Percentiles rank a stretch among this genome's conserved stretches.
Conservation (phyloP, 208 protist species). For the Porcisia hertigi region DNA sequence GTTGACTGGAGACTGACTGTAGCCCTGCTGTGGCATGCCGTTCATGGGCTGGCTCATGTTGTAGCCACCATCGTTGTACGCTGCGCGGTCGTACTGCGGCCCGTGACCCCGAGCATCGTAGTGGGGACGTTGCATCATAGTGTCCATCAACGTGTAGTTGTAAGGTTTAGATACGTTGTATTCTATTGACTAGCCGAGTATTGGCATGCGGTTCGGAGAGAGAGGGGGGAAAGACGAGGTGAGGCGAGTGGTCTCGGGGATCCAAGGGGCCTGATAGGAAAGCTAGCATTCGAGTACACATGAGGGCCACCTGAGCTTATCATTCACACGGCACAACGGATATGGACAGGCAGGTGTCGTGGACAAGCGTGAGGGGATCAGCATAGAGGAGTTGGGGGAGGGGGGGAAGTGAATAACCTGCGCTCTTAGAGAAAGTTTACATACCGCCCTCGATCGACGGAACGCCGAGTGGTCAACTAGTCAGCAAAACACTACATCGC, state of each 20-base stretch:
- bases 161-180: background rate
- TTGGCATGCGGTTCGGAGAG: background rate
- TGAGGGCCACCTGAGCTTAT: background rate
- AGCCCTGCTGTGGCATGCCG: constrained; percentile 31
- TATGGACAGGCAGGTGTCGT: background rate
- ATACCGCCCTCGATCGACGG: background rate
- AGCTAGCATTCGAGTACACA: background rate
- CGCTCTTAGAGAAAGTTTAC: background rate
- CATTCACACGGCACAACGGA: background rate
- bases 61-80: constrained; percentile 34
- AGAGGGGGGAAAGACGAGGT: background rate
- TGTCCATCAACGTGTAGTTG: constrained; percentile 9
- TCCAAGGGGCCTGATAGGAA: background rate
- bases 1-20: constrained; percentile 21
- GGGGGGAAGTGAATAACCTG: background rate
- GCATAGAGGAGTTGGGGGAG: background rate
- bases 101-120: constrained; percentile 23
- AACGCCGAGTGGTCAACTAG: background rate
- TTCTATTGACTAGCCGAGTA: background rate
- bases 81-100: constrained; percentile 31
- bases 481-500: background rate
- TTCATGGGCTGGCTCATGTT: constrained; percentile 28
- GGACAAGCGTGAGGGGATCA: background rate
- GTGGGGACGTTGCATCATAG: constrained; percentile 26
- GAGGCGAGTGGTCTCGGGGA: background rate